A percentile compares a stretch with the other conserved stretches of the same genome.
Conservation (phyloP, 2,329 filamentous ascomycete species). For the Neopestalotiopsis sp. region DNA sequence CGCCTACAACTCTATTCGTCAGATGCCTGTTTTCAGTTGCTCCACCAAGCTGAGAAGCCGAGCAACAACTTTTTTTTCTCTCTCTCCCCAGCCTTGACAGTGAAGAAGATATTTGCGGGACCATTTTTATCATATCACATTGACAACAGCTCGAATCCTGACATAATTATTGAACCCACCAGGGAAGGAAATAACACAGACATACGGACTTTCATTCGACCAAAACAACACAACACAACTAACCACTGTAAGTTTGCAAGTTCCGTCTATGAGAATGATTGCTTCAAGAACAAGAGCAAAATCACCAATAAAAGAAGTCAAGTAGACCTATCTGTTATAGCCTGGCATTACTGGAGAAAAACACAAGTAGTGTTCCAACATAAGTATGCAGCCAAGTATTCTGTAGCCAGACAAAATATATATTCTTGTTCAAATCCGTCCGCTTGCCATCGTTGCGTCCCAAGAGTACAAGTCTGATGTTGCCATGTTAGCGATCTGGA, state of each 20-base stretch:
- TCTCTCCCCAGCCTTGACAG: not conserved
- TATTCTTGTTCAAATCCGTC: not conserved
- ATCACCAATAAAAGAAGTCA: slow-evolving; percentile 1
- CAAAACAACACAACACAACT: not conserved
- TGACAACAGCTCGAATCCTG: not conserved
- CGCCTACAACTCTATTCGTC: slow-evolving; percentile 7
- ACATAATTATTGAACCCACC: too few relatives aligned
- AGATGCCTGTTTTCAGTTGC: not conserved
- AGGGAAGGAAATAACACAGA: slow-evolving; percentile 7
- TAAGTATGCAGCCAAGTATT: slow-evolving; percentile 1
- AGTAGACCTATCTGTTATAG: slow-evolving; percentile 4
- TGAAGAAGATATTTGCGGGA: not conserved
- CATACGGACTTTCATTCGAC: slow-evolving; percentile 4
- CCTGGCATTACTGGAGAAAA: not conserved
- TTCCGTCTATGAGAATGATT: not conserved
- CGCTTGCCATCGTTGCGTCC: not conserved
- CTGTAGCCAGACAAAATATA: slow-evolving; percentile 10
- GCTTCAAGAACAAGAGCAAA: not conserved
- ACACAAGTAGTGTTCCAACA: slow-evolving; percentile 10
- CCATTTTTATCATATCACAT: not conserved
- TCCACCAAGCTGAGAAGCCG: not conserved
- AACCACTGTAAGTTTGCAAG: not conserved
- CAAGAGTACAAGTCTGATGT: slow-evolving; percentile 6
- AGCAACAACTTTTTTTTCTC: slow-evolving; percentile 1
- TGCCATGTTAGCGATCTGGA: not conserved